phyloP scores from a whole-genome alignment of 108 stramenopile species.

The Cyclotella atomus region DNA sequence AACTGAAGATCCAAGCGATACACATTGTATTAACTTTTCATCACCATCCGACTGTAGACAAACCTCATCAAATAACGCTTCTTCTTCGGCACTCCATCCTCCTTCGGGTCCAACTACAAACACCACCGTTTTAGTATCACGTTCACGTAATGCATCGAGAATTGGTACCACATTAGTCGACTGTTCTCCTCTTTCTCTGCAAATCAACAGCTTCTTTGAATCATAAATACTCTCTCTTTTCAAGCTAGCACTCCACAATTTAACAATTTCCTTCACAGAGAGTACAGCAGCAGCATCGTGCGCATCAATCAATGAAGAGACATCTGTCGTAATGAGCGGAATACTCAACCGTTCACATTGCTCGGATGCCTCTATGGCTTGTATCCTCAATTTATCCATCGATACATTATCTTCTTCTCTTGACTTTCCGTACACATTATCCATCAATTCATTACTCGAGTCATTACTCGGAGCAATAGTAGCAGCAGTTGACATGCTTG shows the following conservation, averaged over 20 bases:
- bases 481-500: neutral
- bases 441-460: too few relatives aligned
- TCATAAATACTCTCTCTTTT: conserved; percentile 1
- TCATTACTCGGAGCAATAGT: too few relatives aligned
- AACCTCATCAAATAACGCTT: conserved; percentile 50
- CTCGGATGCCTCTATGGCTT: conserved; percentile 81
- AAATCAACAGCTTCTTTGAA: conserved; percentile 48
- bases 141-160: conserved; percentile 48
- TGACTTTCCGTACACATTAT: conserved; percentile 18
- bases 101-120: conserved; percentile 86
- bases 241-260: conserved; percentile 24
- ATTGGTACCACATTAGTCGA: conserved; percentile 41
- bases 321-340: conserved; percentile 40
- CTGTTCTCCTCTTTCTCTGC: conserved; percentile 60
- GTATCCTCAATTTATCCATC: conserved; percentile 53
- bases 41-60: conserved; percentile 8
- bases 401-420: conserved; percentile 3
- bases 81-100: conserved; percentile 81
- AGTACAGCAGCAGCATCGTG: conserved; percentile 5
- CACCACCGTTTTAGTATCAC: conserved; percentile 42
- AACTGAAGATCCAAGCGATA: conserved; percentile 69
- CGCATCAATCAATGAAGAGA: neutral
- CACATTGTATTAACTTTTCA: conserved; percentile 45
- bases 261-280: conserved; percentile 27
- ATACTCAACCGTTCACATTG: conserved; percentile 83